A percentile compares a stretch with the other conserved stretches of the same genome.
Evolutionary conservation across 345 rosid species (phyloP).

Genomic region (Arabidopsis suecica): DNA sequence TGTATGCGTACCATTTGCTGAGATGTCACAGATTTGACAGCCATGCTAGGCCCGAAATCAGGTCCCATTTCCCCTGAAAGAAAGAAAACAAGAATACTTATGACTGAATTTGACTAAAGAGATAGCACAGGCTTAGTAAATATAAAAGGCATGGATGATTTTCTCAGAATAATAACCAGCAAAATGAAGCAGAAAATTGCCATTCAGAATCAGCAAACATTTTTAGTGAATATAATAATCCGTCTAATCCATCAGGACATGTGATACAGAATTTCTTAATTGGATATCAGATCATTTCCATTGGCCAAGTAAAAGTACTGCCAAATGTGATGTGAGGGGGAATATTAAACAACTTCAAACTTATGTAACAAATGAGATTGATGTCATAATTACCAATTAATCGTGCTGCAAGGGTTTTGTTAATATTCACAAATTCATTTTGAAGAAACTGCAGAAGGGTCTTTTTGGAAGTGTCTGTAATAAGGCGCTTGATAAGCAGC

Average conservation of each 20-base stretch:
- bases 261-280: neutral
- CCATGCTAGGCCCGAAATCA: conserved; percentile 80
- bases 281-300: conserved; percentile 12
- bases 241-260: conserved; percentile 11
- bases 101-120: conserved; percentile 33
- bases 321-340: neutral
- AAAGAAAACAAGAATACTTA: conserved; percentile 24
- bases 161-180: neutral
- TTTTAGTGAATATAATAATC: neutral
- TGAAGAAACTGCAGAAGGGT: conserved; percentile 89
- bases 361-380: neutral
- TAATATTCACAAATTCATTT: conserved; percentile 92
- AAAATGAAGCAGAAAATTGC: conserved; percentile 16
- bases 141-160: conserved; percentile 15
- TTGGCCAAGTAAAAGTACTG: conserved; percentile 2
- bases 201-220: conserved; percentile 10
- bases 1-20: conserved; percentile 97
- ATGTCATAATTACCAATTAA: conserved; percentile 68
- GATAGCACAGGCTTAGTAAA: conserved; percentile 18
- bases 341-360: conserved; percentile 13
- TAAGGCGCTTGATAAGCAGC: conserved; percentile 85
- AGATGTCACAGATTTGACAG: conserved; percentile 77
- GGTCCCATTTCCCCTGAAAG: conserved; percentile 94
- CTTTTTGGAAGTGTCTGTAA: conserved; percentile 87
- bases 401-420: conserved; percentile 77